These are phyloP conservation scores for Luffa acutangula DNA, from an alignment of 306 rosid genomes.

Conservation along the genomic window DNA sequence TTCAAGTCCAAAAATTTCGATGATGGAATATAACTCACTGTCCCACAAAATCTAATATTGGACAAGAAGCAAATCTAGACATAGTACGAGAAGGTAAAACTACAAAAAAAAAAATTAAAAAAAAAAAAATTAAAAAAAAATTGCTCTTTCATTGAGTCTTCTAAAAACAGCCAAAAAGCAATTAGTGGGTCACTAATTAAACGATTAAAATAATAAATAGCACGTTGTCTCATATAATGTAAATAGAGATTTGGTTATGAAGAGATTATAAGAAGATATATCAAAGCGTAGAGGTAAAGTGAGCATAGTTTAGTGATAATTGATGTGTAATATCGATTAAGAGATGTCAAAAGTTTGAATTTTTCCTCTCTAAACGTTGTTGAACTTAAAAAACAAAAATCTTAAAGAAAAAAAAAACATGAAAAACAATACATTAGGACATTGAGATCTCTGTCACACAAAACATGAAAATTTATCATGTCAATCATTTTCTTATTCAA, in stretches of 20 bases:
- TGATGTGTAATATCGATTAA: no score
- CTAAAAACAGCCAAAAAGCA: neutral
- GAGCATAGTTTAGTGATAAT: no score
- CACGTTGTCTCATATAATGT: neutral
- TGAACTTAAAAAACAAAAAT: no score
- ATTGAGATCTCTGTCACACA: neutral
- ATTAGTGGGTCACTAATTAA: neutral
- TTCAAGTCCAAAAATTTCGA: conserved; percentile 9
- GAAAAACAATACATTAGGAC: neutral
- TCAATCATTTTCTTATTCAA: neutral
- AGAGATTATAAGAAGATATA: neutral
- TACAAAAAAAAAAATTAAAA: conserved; percentile 9
- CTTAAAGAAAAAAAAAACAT: neutral
- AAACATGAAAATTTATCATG: no score
- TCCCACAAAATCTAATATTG: conserved; percentile 38
- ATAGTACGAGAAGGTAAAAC: conserved; percentile 28
- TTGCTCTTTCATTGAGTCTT: neutral
- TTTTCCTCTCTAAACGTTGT: no score
- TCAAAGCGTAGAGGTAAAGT: no score
- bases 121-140: neutral
- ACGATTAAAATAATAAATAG: neutral
- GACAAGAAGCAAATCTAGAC: conserved; percentile 35
- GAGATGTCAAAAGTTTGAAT: no score
- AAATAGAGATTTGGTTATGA: neutral
- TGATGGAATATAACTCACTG: conserved; percentile 25